Conservation (phyloP, 352 stramenopile species). For the Phytopythium cucurbitacearum region DNA sequence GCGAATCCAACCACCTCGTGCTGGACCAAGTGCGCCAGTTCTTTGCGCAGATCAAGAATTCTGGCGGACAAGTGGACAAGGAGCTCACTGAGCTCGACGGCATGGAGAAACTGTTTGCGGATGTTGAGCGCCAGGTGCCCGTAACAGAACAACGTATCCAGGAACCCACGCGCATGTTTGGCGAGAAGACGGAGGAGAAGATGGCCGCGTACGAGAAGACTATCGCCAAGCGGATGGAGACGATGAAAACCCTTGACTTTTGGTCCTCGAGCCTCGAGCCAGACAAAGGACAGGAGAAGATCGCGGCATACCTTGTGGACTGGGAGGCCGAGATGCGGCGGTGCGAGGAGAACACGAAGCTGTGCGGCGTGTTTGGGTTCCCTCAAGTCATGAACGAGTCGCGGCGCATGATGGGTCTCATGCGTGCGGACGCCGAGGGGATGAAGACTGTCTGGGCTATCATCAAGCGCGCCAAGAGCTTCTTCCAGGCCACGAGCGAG, state of each 20-base stretch:
- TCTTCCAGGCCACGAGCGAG: slow-evolving; percentile 60
- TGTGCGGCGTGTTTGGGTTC: slow-evolving; percentile 94
- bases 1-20: slow-evolving; percentile 59
- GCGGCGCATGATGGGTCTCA: slow-evolving; percentile 82
- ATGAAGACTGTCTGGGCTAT: slow-evolving; percentile 78
- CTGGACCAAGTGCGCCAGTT: slow-evolving; percentile 77
- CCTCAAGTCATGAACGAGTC: slow-evolving; percentile 92
- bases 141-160: slow-evolving; percentile 70
- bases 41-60: slow-evolving; percentile 79
- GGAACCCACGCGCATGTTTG: slow-evolving; percentile 81
- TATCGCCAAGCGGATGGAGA: slow-evolving; percentile 80
- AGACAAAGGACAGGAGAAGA: slow-evolving; percentile 80
- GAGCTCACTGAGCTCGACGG: slow-evolving; percentile 77
- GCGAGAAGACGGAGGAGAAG: slow-evolving; percentile 91
- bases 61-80: slow-evolving; percentile 77
- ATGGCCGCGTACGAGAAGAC: slow-evolving; percentile 91
- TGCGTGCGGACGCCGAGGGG: slow-evolving; percentile 77
- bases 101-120: slow-evolving; percentile 78
- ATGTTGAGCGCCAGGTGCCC: slow-evolving; percentile 79
- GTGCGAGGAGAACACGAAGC: slow-evolving; percentile 88
- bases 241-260: slow-evolving; percentile 79
- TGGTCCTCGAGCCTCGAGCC: slow-evolving; percentile 79
- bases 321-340: slow-evolving; percentile 89
- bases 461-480: slow-evolving; percentile 71
- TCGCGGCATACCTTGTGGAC: slow-evolving; percentile 74